Conservation (phyloP, 345 rosid genomes). For the Jatropha curcas region DNA sequence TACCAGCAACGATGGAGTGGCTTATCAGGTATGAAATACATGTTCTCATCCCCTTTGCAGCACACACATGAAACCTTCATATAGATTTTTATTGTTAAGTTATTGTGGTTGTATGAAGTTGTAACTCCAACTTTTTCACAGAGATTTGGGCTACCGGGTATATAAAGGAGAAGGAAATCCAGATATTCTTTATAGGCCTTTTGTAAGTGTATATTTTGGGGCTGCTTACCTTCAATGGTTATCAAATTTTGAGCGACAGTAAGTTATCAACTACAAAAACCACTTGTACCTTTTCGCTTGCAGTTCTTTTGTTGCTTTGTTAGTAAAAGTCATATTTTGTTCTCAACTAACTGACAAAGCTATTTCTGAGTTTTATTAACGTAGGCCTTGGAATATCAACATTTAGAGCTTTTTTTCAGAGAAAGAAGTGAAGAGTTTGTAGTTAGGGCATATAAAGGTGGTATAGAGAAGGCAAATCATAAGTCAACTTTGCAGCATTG, state of each 20-base stretch:
- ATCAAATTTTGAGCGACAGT: conserved; percentile 67
- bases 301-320: not conserved
- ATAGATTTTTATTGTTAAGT: not conserved
- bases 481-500: conserved; percentile 86
- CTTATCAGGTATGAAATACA: conserved; percentile 52
- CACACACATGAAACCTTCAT: not conserved
- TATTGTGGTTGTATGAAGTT: conserved; percentile 12
- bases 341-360: conserved; percentile 4
- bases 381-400: conserved; percentile 19
- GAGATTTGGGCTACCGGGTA: conserved; percentile 62
- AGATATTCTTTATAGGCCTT: conserved; percentile 75
- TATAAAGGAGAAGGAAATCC: conserved; percentile 57
- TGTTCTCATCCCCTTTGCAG: conserved; percentile 19
- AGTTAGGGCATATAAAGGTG: conserved; percentile 80
- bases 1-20: conserved; percentile 67
- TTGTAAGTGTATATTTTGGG: conserved; percentile 77
- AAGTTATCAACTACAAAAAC: conserved; percentile 21
- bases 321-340: not conserved
- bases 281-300: not conserved
- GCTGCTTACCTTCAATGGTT: conserved; percentile 88
- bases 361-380: not conserved
- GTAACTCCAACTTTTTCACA: conserved; percentile 35
- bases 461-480: conserved; percentile 75
- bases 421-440: conserved; percentile 86
- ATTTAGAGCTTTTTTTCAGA: conserved; percentile 40